Conservation (phyloP, 1,284 basidiomycete genomes). For the Apiotrichum siamense region DNA sequence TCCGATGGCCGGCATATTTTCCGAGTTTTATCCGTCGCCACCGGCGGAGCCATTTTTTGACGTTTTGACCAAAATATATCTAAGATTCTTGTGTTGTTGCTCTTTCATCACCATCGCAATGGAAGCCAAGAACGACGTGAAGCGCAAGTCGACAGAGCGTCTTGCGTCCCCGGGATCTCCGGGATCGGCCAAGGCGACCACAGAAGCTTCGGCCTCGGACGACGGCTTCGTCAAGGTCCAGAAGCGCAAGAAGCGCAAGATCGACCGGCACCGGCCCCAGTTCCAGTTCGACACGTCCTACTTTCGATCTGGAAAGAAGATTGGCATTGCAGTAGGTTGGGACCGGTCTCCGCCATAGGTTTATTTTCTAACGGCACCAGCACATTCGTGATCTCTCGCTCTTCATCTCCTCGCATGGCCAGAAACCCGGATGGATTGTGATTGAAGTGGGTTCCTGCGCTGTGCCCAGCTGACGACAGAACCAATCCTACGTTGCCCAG, state of each 20-base stretch:
- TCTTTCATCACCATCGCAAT: background rate
- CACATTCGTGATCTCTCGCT: constrained; percentile 77
- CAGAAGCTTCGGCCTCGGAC: constrained; percentile 14
- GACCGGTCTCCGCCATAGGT: background rate
- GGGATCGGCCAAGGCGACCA: background rate
- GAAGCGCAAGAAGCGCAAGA: constrained; percentile 68
- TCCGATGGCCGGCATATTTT: too few relatives aligned
- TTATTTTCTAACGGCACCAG: too few relatives aligned
- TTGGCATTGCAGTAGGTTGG: constrained; percentile 65
- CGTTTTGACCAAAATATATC: too few relatives aligned
- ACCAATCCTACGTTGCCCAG: constrained; percentile 64
- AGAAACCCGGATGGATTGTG: constrained; percentile 72
- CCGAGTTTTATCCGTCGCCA: too few relatives aligned
- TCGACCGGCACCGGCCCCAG: constrained; percentile 58
- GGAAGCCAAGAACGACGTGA: background rate
- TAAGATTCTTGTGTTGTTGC: too few relatives aligned
- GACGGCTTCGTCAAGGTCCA: constrained; percentile 64
- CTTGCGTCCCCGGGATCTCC: too few relatives aligned
- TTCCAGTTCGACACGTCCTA: constrained; percentile 74
- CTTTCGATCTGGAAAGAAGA: constrained; percentile 62
- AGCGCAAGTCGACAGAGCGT: constrained; percentile 1
- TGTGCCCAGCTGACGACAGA: constrained; percentile 49
- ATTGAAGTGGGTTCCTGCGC: constrained; percentile 58
- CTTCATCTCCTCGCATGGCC: constrained; percentile 71
- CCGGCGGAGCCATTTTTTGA: too few relatives aligned